Percentiles rank a stretch among this genome's conserved stretches.
These are phyloP conservation scores for Apocynum venetum DNA, from an alignment of 257 asterid genomes.

Conservation along the genomic window DNA sequence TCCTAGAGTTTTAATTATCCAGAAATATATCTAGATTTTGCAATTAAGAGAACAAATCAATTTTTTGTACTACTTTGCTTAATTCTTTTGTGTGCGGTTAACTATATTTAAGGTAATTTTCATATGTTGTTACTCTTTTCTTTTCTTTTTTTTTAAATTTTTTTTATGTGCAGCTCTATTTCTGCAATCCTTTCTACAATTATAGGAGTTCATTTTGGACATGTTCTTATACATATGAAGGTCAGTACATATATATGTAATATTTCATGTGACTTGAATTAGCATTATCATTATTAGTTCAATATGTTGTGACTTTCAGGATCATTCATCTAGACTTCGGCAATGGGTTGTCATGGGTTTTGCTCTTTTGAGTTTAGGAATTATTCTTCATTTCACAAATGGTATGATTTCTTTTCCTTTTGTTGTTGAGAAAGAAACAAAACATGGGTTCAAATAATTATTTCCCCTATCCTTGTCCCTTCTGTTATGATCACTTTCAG, in stretches of 20 bases:
- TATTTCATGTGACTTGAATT: neutral
- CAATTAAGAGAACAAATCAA: neutral
- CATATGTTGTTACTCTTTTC: neutral
- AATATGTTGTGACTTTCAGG: slow-evolving; percentile 30
- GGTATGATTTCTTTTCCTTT: slow-evolving; percentile 31
- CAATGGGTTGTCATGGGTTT: slow-evolving; percentile 59
- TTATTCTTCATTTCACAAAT: slow-evolving; percentile 53
- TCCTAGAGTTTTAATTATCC: neutral
- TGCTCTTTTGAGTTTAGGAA: slow-evolving; percentile 49
- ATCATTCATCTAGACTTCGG: slow-evolving; percentile 54
- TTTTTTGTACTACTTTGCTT: too few relatives aligned
- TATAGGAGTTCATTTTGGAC: slow-evolving; percentile 72
- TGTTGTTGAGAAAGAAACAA: neutral
- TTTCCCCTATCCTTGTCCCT: neutral
- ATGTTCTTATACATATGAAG: slow-evolving; percentile 61
- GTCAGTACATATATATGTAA: slow-evolving; percentile 20
- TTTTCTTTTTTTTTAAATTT: neutral
- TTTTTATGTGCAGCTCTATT: slow-evolving; percentile 49
- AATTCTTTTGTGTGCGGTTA: neutral
- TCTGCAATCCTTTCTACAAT: slow-evolving; percentile 69
- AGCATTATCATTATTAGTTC: slow-evolving; percentile 3
- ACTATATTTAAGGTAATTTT: neutral
- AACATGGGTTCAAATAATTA: neutral
- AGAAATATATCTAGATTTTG: neutral
- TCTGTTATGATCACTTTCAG: neutral